Evolutionary conservation across 1,139 yeast species (phyloP), one percentile per base, ranked within the genome.

Genomic region (Trichomonascaceae sp.): DNA sequence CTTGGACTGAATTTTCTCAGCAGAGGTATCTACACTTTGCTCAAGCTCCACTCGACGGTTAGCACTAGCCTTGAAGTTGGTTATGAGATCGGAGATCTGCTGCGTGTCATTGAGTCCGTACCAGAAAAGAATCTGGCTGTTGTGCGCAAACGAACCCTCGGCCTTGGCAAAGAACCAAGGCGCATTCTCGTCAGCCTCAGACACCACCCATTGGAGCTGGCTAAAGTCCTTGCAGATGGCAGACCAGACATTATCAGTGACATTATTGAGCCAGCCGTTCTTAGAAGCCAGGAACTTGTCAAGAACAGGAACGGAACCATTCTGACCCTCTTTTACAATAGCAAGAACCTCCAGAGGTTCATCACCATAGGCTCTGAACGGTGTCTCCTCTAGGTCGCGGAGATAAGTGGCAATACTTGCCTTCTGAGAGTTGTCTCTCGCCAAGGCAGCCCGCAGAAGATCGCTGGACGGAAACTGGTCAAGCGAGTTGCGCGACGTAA

Each of bases 201-300:
- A 70, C 30, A 85, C 92, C 32, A 76, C 70, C 98, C 98, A 89
- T 56, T 76, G 85, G 45, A 92, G 67, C 11, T 74, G 60, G 27
- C 67, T 47, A 57, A 72, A 79, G 53, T 87, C 94, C 51, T 77
- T 79, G 47, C 69, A 74, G 47, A 89, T 69, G 14, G 93, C 75
- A 37, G 69, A 71, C 72, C 93, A 89, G 39, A 92, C 80, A 59
- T 87, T 89, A 51, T 89, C 99, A 38, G 95, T 80, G 39, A 89
- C 96, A 48, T 87, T 89, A 64, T 89, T 89, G 54, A 89, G 74
- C 99, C 99, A 89, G 30, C 97, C 97, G 39, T 81, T 73, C 57
- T 80, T 76, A 23, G 93, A 74, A 22, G 93, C 84, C 46, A 85
- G 67, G 54, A 89, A 84, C 58, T 84, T 85, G 57, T 84, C 95